Percentiles rank a stretch among this genome's conserved stretches.
These are phyloP conservation scores for Panaeolus papilionaceus DNA, from an alignment of 768 basidiomycete genomes.

Conservation along the genomic window DNA sequence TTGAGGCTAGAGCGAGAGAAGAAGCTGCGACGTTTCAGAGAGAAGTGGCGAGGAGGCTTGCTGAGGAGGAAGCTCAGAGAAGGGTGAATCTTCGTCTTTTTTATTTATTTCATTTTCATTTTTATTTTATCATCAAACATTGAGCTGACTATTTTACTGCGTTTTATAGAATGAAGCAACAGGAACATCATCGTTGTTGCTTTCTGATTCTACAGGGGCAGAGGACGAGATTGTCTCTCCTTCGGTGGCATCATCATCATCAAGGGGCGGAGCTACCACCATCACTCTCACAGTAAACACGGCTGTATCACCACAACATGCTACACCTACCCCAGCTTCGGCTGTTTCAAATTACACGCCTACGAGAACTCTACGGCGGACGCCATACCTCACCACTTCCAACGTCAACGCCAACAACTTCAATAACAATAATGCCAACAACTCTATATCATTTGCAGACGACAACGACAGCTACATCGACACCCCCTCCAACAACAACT, in stretches of 20 bases:
- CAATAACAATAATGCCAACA: not conserved
- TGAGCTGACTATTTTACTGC: conserved; percentile 5
- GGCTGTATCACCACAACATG: not conserved
- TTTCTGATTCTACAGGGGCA: conserved; percentile 13
- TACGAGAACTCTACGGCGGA: not conserved
- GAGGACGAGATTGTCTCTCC: conserved; percentile 15
- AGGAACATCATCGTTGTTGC: conserved; percentile 27
- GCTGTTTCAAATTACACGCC: not conserved
- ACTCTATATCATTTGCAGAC: not conserved
- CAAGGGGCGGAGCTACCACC: not conserved
- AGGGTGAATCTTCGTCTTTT: conserved; percentile 24
- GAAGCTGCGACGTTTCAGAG: conserved; percentile 62
- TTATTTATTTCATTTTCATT: conserved; percentile 19
- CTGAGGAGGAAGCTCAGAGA: conserved; percentile 18
- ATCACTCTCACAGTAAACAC: conserved; percentile 3
- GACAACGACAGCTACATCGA: conserved; percentile 6
- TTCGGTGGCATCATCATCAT: conserved; percentile 18
- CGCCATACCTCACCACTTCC: not conserved
- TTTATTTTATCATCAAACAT: conserved; percentile 6
- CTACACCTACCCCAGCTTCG: not conserved
- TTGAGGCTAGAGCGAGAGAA: conserved; percentile 64
- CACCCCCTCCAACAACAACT: conserved; percentile 43
- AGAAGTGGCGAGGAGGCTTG: conserved; percentile 27
- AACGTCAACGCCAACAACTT: not conserved
- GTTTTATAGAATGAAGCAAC: conserved; percentile 35